phyloP scores from a whole-genome alignment of 306 rosid genomes.

The Trichosanthes truncata region DNA sequence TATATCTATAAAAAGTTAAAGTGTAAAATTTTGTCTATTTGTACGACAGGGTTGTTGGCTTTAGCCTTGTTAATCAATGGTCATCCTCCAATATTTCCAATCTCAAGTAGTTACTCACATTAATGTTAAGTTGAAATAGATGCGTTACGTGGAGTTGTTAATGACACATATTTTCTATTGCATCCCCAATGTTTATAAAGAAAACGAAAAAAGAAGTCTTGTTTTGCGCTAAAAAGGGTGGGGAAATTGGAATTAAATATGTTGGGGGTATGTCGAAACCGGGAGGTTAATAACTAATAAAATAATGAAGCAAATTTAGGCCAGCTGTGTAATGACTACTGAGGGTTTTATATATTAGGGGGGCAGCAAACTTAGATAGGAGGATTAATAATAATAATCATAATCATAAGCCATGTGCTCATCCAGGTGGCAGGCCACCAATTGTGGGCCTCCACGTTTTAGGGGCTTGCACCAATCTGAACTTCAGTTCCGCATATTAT shows the following conservation, averaged over 20 bases:
- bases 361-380: background rate
- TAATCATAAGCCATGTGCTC: background rate
- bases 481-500: background rate
- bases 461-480: background rate
- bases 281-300: background rate
- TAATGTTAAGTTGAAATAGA: no score
- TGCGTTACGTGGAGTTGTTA: no score
- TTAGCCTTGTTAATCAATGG: no score
- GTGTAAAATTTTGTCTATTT: no score
- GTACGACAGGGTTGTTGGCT: no score
- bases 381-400: background rate
- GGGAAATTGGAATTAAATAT: background rate
- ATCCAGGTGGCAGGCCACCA: constrained; percentile 3
- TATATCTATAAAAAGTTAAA: no score
- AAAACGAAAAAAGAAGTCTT: no score
- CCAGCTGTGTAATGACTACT: background rate
- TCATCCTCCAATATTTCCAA: no score
- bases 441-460: constrained; percentile 1
- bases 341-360: background rate
- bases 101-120: no score
- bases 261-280: background rate
- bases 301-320: background rate
- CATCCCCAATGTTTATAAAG: no score
- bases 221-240: background rate
- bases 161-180: no score